Evolutionary conservation across 106 monocot species (phyloP), one percentile per base, ranked within the genome.

Genomic region (Dioscorea zingiberensis): DNA sequence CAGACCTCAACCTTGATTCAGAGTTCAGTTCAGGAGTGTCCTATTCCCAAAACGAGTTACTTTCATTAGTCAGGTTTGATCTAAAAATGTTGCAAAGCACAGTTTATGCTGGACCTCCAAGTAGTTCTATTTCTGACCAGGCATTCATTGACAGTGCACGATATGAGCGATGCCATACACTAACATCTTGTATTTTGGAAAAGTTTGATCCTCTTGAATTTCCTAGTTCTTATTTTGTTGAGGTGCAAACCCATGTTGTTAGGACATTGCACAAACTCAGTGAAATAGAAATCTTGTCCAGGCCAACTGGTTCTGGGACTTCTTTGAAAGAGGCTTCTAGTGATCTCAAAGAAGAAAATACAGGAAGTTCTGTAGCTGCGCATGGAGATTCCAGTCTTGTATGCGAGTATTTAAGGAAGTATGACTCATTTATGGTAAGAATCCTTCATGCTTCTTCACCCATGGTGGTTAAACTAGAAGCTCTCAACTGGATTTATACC

Each of bases 1-100:
- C 28, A 47, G 54, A 44, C 29, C 30, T 44, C 44, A 54, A 44
- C 25, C 6, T 64, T 12, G 60, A 71, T 11, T 13, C 28, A 60
- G 61, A 66, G 32, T 25, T 68, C 29, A 59, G 54, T 45, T 60
- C 44, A 46, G 25, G 12, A 30, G 77, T 32, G 10, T 3, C 12
- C 25, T 89, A 64, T 63, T 73, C 84, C 2, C 72, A 86, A 71
- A 14, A n/a, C 54, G 89, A 98, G 65, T 55, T 98, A 66, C 65
- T 86, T 77, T 92, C 92, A 22, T 80, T 98, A 73, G 69, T 89
- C 10, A 93, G 79, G 64, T 93, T 98, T 83, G 92, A 98, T 84
- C 67, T 98, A 48, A 84, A 78, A 69, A 14, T 87, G 61, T 68
- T 92, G 60, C 21, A 76, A 62, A 68, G 72, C 72, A 76, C 76